Base-by-base conservation (phyloP, 2,329 filamentous ascomycete genomes). In the Pseudogymnoascus sp. region DNA sequence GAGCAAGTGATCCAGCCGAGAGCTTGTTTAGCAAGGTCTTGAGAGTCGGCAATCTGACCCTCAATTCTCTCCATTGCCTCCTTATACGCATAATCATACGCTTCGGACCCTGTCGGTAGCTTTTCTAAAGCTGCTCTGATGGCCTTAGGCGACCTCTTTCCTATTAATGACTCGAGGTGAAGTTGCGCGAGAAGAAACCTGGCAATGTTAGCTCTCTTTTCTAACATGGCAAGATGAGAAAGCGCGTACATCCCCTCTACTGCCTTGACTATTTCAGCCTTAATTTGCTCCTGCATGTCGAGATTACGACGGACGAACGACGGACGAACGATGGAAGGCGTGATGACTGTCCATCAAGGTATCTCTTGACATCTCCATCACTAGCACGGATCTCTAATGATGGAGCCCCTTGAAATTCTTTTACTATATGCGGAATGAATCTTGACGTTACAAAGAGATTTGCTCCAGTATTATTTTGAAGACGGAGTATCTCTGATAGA, bases 11-110 rank as follows among this genome's bases (percentile, higher is more conserved):
- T 75, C 79, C 78, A 82, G 0, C 71, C 70, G 0, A 82, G 63
- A 2, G 73, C 70, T 16, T 75, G 63, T 6, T 72, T 76, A 0
- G 80, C 80, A 41, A 80, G 70, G 0, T 73, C 63, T n/a, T 48
- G 39, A 8, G 73, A 66, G 3, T 73, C 75, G 0, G 61, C 0
- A 0, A 67, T 8, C 60, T 83, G 79, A 0, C 67, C 64, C n/a
- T 75, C 61, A 28, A 83, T 80, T 19, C 79, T 71, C 2, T 76
- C 41, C 70, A 83, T 78, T 0, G 77, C 75, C 0, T 76, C 66
- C 0, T 73, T 64, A 57, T 84, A 85, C 0, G 77, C 76, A 10
- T 67, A 4, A 14, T 78, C 69, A 14, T 78, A 76, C 2, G 71
- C 73, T 11, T 69, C 61, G 3, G 70, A 68, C 7, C 74, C 75